phyloP scores from a whole-genome alignment of 331 rosid species.

The Stylosanthes scabra region DNA sequence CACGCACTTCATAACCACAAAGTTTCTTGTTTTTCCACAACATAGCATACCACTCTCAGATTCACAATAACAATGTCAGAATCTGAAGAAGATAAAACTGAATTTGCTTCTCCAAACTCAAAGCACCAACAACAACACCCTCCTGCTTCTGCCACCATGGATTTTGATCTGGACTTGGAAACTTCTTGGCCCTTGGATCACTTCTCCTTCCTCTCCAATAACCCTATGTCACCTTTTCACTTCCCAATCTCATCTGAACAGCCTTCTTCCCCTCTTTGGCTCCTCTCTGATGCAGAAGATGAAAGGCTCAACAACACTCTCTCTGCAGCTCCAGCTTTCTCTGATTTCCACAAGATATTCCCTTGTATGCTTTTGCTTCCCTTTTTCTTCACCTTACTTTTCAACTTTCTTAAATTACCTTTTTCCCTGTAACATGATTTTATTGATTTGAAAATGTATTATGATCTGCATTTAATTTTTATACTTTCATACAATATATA shows the following conservation, averaged over 20 bases:
- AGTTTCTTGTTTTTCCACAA: not conserved
- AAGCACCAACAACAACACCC: slow-evolving; percentile 8
- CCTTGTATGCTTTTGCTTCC: slow-evolving; percentile 60
- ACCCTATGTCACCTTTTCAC: slow-evolving; percentile 66
- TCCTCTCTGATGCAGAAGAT: slow-evolving; percentile 59
- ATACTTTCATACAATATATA: no score
- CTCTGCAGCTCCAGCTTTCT: slow-evolving; percentile 48
- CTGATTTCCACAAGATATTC: slow-evolving; percentile 49
- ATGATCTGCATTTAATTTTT: slow-evolving; percentile 2
- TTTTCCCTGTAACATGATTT: slow-evolving; percentile 20
- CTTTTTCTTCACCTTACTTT: slow-evolving; percentile 42
- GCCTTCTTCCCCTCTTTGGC: slow-evolving; percentile 77
- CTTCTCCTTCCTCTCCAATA: slow-evolving; percentile 55
- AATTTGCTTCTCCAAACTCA: slow-evolving; percentile 48
- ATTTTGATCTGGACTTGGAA: slow-evolving; percentile 80
- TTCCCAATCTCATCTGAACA: slow-evolving; percentile 59
- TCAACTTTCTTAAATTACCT: not conserved
- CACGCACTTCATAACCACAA: slow-evolving; percentile 8
- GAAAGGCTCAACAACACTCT: slow-evolving; percentile 21
- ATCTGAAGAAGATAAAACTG: slow-evolving; percentile 57
- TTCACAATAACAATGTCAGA: slow-evolving; percentile 54
- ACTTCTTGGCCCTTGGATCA: slow-evolving; percentile 82
- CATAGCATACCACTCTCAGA: slow-evolving; percentile 1
- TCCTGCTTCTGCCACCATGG: slow-evolving; percentile 53
- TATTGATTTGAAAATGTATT: slow-evolving; percentile 31